phyloP scores from a whole-genome alignment of 2,329 filamentous ascomycete species.

The Aspergillus chevalieri region DNA sequence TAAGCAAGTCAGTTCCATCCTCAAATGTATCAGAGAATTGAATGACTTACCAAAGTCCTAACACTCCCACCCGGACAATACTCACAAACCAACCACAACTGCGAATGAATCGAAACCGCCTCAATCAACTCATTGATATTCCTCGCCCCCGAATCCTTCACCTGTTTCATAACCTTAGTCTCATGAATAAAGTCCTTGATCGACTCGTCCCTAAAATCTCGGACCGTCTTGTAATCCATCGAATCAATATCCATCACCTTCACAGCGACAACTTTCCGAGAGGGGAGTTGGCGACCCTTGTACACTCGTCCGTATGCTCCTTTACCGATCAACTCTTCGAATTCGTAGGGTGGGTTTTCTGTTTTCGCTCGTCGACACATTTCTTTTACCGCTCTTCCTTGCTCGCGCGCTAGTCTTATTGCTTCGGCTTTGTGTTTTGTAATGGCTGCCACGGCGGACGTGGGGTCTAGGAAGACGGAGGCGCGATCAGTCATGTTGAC shows the following conservation, averaged over 20 bases:
- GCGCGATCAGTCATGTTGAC: constrained; percentile 18
- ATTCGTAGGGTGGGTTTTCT: constrained; percentile 42
- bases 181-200: constrained; percentile 55
- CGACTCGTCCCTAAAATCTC: constrained; percentile 44
- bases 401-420: constrained; percentile 41
- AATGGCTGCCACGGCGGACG: constrained; percentile 39
- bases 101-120: constrained; percentile 57
- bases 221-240: constrained; percentile 41
- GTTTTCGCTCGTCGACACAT: constrained; percentile 43
- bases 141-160: constrained; percentile 56
- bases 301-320: constrained; percentile 48
- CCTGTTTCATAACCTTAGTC: constrained; percentile 56
- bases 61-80: constrained; percentile 63
- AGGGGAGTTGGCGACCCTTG: constrained; percentile 39
- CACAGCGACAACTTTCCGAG: constrained; percentile 42
- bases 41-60: constrained; percentile 52
- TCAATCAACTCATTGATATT: constrained; percentile 62
- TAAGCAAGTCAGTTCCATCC: constrained; percentile 18
- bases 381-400: constrained; percentile 40
- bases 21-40: too few species aligned
- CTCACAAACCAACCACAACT: constrained; percentile 62
- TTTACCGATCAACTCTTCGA: constrained; percentile 48
- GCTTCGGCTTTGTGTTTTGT: constrained; percentile 46
- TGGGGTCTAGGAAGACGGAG: constrained; percentile 35
- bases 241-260: constrained; percentile 48